Base-by-base conservation (phyloP, 2,329 filamentous ascomycete genomes). In the Monilinia vaccinii-corymbosi region DNA sequence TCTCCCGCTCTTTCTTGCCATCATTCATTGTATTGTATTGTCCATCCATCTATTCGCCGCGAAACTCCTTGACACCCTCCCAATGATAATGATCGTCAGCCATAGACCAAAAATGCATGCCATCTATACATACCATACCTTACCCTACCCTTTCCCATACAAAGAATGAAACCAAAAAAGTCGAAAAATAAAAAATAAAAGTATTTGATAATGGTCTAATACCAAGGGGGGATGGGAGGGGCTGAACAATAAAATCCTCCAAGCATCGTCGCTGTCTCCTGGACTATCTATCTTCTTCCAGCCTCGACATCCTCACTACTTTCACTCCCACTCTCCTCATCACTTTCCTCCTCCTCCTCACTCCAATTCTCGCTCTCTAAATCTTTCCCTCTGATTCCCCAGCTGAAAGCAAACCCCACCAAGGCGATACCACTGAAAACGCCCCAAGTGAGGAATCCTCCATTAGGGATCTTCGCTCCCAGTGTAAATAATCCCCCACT, bases 401-500 rank as follows among this genome's bases (percentile, higher is more conserved):
- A 85, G 61, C 89, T 92, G 32, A 90, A 77, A 1, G 90, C 63
- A 76, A 93, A 96, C 0, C 93, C 94, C 0, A 91, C 62, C 36
- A 96, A 84, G 0, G 90, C 83, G 2, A 97, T 79, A 0, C 88
- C 91, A 0, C 88, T 92, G 71, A 97, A 97, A 0, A 96, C 73
- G 1, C 90, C 89, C 81, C 95, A 99, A 0, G 89, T 85, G 5
- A 97, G 75, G 1, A 85, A 84, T 73, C 96, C 92, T 1, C 94
- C 93, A 69, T 91, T 94, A 13, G 80, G 77, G 6, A 96, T 79
- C 52, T 82, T 80, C 0, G 84, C 87, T 0, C 91, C 87, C 0
- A 93, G 77, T 0, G 90, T 90, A 73, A 96, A 99, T 0, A 99
- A 77, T 0, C 86, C 86, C 0, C 94, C 94, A 0, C 91, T 94